Conservation (phyloP, 225 moss, liverwort and hornwort genomes). For the Marchantia paleacea region DNA sequence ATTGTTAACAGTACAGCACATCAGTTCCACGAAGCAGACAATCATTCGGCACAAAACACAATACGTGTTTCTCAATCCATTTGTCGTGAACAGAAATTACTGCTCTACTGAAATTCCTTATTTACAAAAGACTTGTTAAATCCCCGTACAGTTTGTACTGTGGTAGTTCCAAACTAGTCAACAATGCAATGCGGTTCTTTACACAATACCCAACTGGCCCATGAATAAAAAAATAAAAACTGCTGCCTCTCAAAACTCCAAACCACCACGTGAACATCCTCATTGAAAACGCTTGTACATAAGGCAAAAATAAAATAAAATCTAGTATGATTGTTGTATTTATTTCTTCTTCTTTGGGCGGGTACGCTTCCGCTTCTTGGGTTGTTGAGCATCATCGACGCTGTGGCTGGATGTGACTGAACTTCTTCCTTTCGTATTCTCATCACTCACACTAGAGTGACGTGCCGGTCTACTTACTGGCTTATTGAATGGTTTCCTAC, state of each 20-base stretch:
- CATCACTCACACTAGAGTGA: constrained; percentile 38
- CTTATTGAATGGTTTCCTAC: constrained; percentile 33
- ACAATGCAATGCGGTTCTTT: background rate
- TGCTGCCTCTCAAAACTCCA: background rate
- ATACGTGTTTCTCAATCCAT: no score
- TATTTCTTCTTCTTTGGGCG: constrained; percentile 41
- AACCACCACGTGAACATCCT: background rate
- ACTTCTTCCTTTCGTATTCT: constrained; percentile 32
- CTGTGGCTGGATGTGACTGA: constrained; percentile 47
- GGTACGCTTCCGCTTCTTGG: constrained; percentile 44
- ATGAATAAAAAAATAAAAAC: background rate
- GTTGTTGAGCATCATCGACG: constrained; percentile 43
- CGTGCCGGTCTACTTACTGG: constrained; percentile 15
- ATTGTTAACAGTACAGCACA: no score
- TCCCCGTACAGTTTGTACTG: background rate
- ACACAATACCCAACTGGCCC: background rate
- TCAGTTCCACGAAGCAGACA: no score
- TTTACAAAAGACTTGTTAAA: background rate
- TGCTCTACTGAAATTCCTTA: background rate
- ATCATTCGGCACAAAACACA: no score
- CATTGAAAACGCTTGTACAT: background rate
- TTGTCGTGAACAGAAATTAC: background rate
- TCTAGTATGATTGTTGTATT: background rate
- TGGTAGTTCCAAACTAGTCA: background rate
- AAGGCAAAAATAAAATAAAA: background rate